Percentiles rank a stretch among this genome's conserved stretches.
Evolutionary conservation across 1,284 basidiomycete genomes (phyloP).

Genomic region (Leccinum pallidistipes): DNA sequence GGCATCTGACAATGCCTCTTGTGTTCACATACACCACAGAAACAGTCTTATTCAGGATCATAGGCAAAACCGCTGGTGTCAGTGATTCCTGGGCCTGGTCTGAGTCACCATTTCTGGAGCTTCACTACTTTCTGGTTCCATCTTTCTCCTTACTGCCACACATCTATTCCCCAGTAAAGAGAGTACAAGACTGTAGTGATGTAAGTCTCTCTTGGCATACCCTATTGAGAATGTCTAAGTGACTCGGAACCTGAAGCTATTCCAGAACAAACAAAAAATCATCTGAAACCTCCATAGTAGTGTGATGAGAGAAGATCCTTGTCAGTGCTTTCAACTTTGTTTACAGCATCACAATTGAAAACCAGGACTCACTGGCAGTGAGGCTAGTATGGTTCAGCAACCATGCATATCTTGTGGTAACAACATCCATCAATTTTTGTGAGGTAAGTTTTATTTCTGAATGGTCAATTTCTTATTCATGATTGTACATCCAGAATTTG

Average conservation of each 20-base stretch:
- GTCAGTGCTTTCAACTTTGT: not conserved
- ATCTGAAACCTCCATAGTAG: not conserved
- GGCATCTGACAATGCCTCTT: too few species aligned
- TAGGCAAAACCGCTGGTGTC: too few species aligned
- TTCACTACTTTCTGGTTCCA: too few species aligned
- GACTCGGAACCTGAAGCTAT: not conserved
- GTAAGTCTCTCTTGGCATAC: too few species aligned
- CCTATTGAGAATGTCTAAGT: too few species aligned
- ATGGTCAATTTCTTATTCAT: not conserved
- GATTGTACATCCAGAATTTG: not conserved
- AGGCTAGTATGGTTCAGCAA: not conserved
- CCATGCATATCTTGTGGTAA: constrained; percentile 8
- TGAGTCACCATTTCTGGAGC: too few species aligned
- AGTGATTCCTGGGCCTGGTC: too few species aligned
- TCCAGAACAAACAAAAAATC: constrained; percentile 8
- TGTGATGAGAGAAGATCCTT: not conserved
- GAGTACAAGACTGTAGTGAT: too few species aligned
- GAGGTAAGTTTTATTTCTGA: not conserved
- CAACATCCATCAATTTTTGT: constrained; percentile 4
- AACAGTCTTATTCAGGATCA: too few species aligned
- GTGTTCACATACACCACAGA: too few species aligned
- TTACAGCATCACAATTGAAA: not conserved
- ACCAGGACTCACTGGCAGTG: not conserved
- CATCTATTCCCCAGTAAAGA: too few species aligned
- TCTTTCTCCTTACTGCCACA: too few species aligned